phyloP scores from a whole-genome alignment of 129 eudicot genomes.

The Saposhnikovia divaricata region DNA sequence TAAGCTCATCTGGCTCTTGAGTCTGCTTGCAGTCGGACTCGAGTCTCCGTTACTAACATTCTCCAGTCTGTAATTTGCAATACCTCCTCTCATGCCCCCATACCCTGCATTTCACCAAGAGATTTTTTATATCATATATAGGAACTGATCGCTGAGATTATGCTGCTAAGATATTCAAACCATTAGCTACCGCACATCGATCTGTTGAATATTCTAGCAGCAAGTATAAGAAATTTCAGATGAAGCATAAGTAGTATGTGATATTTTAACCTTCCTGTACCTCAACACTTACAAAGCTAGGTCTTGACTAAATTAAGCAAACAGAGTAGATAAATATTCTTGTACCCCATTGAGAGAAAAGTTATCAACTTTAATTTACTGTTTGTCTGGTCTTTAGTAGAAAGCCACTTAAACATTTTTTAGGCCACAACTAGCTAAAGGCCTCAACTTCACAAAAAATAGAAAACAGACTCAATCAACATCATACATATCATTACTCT shows the following conservation, averaged over 20 bases:
- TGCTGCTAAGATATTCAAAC: not conserved
- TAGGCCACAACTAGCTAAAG: not conserved
- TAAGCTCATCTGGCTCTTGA: conserved; percentile 36
- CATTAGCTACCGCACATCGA: not conserved
- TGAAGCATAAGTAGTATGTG: not conserved
- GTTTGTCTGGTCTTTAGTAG: conserved; percentile 3
- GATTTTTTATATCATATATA: conserved; percentile 13
- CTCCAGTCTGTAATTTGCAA: conserved; percentile 41
- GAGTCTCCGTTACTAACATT: conserved; percentile 35
- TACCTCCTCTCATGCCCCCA: conserved; percentile 36
- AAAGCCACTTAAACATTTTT: not conserved
- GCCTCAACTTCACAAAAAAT: not conserved
- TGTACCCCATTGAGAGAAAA: conserved; percentile 7
- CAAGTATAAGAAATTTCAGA: not conserved
- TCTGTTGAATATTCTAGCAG: not conserved
- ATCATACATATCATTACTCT: not conserved
- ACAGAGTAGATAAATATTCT: not conserved
- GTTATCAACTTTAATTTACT: not conserved
- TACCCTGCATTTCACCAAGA: conserved; percentile 45
- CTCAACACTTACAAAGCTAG: not conserved
- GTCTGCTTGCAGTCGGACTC: conserved; percentile 32
- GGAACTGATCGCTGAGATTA: not conserved
- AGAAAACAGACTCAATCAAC: not conserved
- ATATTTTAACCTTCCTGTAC: not conserved
- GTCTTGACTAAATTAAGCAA: not conserved